Evolutionary conservation across 164 flowering plant genomes (phyloP).

Genomic region (grape (Vitis vinifera)): DNA sequence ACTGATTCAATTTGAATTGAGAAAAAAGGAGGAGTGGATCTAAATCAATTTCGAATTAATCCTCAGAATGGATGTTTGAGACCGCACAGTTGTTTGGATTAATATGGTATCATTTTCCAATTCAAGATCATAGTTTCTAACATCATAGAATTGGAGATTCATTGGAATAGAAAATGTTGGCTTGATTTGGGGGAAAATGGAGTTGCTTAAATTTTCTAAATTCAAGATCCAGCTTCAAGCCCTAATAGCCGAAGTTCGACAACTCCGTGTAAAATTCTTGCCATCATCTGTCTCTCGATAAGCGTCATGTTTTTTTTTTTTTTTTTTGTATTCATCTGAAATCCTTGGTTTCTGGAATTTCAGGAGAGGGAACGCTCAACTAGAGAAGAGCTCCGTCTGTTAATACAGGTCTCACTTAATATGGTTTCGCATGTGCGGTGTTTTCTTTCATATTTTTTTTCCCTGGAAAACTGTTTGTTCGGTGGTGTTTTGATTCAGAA

Average conservation of each 20-base stretch:
- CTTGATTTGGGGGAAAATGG: slow-evolving; percentile 41
- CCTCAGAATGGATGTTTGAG: too few species aligned
- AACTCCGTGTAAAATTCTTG: slow-evolving; percentile 40
- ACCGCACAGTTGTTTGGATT: too few species aligned
- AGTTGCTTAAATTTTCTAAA: slow-evolving; percentile 54
- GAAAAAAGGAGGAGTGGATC: too few species aligned
- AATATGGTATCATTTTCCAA: too few species aligned
- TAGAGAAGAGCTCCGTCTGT: slow-evolving; percentile 27
- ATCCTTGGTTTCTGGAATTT: background rate
- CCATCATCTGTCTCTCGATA: background rate
- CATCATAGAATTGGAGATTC: too few species aligned
- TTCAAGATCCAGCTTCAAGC: slow-evolving; percentile 65
- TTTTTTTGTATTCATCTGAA: background rate
- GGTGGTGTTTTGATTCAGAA: slow-evolving; percentile 32
- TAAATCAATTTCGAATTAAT: too few species aligned
- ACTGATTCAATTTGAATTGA: too few species aligned
- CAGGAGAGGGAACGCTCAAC: slow-evolving; percentile 51
- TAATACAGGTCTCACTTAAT: slow-evolving; percentile 41
- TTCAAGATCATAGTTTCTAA: too few species aligned
- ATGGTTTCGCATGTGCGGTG: background rate
- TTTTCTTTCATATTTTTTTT: background rate
- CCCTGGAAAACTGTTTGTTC: background rate
- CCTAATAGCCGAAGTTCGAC: slow-evolving; percentile 45
- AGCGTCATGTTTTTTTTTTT: slow-evolving; percentile 4
- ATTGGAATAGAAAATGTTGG: too few species aligned